Evolutionary conservation across 2,329 filamentous ascomycete genomes (phyloP), one percentile per base, ranked within the genome.

Genomic region (Fusarium sp.): DNA sequence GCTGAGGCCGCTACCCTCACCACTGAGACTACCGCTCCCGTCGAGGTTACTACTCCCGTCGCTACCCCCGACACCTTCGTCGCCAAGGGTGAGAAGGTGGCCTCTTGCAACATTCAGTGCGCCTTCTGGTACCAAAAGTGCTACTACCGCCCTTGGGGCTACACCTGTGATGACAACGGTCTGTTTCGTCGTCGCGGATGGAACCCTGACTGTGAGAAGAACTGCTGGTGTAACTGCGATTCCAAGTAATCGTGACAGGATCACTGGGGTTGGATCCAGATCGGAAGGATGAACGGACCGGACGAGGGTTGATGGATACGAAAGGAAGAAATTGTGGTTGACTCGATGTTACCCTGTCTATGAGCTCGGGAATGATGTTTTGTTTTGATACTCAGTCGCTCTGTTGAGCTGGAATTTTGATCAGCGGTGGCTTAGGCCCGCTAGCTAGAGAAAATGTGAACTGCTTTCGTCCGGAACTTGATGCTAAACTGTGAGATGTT

Each of bases 171-270:
- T 2, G 42, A 60, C 39, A 41, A 22, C 26, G 64, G 64, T 15
- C 56, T 35, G 1, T 67, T 67, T 5, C 12, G 22, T 18, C 63
- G 51, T 7, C 64, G 51, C 2, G 63, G 31, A 28, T 67, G 62
- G 63, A 44, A 67, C 65, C 63, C 65, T 2, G 44, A 61, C 20
- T 67, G 65, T 11, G 65, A 67, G 14, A 58, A 59, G 63, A 22
- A 52, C 52, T 67, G 65, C 44, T 67, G 51, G 51, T 67, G 65
- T 52, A 51, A 52, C 31, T 67, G 65, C 26, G 65, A 67, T 36
- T 41, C 51, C n/a, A 67, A 67, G 63, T 35, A 39, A 17, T 58
- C 33, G 33, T 28, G 20, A 22, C 17, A 35, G 3, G 22, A 45
- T 41, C 22, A 31, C 5, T 28, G 15, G 10, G 9, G 8, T 20